Evolutionary conservation across 164 flowering plant species (phyloP), one percentile per base, ranked within the genome.

Genomic region (Annona squamosa): DNA sequence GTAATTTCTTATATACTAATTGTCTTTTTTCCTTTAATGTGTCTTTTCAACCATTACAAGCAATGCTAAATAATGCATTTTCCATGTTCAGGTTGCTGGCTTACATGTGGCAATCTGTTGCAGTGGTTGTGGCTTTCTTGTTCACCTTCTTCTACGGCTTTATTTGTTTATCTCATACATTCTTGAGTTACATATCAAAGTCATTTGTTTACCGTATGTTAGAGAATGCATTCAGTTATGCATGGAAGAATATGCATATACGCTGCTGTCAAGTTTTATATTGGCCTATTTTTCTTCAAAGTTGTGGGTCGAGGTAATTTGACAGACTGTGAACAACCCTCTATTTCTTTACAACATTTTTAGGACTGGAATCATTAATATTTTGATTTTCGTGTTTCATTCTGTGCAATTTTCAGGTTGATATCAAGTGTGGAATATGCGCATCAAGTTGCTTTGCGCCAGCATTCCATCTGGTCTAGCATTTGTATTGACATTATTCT

Each of bases 391-490:
- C 57, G 71, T 43, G 67, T 68, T 3, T 10, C 57, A 47, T 12
- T 6, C 57, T 12, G n/a, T 68, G 63, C 48, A 17, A 44, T 63
- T 76, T 76, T 46, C 70, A 93, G 98, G 97, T 88, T 83, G 70
- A 81, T 69, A 71, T 86, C 94, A 61, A 86, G 82, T 76, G 94
- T 93, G 57, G 97, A 92, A 75, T 84, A 82, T 82, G 97, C 87
- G 16, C 98, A 96, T 75, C 85, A 83, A 82, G 88, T 86, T 83
- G 82, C 91, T 62, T 70, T 87, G 37, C 83, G 69, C 46, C 90
- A 74, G 81, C 95, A 96, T 83, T 88, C 89, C 64, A 77, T 90
- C 79, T 96, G 98, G 99, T 86, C 93, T 67, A 83, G 83, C 75
- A 67, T 89, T 57, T 86, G 73, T 46, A 82, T 90, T 80, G 99